phyloP scores from a whole-genome alignment of 2,329 filamentous ascomycete species.

The Tolypocladium paradoxum region DNA sequence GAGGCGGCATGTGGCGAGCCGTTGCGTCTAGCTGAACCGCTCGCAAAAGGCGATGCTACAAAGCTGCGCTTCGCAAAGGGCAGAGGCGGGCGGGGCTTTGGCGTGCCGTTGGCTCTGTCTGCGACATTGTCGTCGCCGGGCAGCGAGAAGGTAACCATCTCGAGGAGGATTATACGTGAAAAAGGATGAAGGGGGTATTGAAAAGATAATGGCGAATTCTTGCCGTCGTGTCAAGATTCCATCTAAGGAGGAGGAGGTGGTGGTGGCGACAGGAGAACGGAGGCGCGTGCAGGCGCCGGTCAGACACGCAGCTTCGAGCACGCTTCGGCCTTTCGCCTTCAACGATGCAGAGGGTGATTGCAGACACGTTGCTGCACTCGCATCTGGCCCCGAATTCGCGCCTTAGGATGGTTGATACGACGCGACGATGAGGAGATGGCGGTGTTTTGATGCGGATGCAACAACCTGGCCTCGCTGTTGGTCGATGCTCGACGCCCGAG shows the following conservation, averaged over 20 bases:
- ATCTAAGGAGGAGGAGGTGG: neutral
- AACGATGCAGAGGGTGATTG: neutral
- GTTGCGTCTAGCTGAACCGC: conserved; percentile 18
- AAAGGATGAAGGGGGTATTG: neutral
- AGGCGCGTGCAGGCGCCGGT: neutral
- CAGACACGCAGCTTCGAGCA: neutral
- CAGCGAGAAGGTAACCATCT: conserved; percentile 28
- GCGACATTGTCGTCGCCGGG: conserved; percentile 23
- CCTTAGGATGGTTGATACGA: conserved; percentile 1
- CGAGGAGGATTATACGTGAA: neutral
- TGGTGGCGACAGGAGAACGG: neutral
- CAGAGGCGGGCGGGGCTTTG: conserved; percentile 27
- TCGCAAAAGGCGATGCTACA: conserved; percentile 24
- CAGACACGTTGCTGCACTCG: conserved; percentile 3
- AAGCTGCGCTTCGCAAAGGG: conserved; percentile 33
- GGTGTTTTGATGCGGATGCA: neutral
- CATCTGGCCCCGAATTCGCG: conserved; percentile 1
- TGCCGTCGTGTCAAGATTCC: neutral
- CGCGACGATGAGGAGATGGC: neutral
- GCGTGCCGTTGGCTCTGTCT: conserved; percentile 21
- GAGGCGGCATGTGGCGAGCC: conserved; percentile 27
- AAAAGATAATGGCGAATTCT: neutral
- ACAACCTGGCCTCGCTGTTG: neutral
- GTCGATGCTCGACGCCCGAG: neutral
- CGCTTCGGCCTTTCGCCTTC: neutral